Percentiles rank a stretch among this genome's conserved stretches.
Evolutionary conservation across 208 protist species (phyloP).

Genomic region (Acanthamoeba healyi): DNA sequence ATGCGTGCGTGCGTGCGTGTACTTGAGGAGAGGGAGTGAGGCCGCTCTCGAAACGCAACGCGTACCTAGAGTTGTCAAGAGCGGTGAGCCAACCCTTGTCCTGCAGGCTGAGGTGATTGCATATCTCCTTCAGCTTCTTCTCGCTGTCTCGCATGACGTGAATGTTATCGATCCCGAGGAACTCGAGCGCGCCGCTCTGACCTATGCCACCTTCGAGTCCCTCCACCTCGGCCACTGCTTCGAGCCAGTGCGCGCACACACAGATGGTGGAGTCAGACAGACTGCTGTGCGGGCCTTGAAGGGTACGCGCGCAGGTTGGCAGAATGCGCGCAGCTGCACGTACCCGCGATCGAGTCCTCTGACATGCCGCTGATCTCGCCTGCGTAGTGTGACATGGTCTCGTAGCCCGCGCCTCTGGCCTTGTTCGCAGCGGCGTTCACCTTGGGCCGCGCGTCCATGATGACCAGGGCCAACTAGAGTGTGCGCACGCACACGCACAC

Average conservation of each 20-base stretch:
- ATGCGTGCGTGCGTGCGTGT: too few species aligned
- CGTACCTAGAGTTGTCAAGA: slow-evolving; percentile 19
- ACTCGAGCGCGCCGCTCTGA: slow-evolving; percentile 37
- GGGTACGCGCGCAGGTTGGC: not conserved
- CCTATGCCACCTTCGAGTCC: not conserved
- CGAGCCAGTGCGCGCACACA: not conserved
- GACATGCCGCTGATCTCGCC: slow-evolving; percentile 31
- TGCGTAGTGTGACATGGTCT: slow-evolving; percentile 33
- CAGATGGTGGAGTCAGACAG: not conserved
- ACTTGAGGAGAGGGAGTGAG: too few species aligned
- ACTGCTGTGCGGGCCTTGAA: too few species aligned
- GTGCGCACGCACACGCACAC: too few species aligned
- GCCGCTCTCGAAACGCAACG: too few species aligned
- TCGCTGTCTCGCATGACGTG: slow-evolving; percentile 71
- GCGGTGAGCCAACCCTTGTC: slow-evolving; percentile 28
- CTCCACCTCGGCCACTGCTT: slow-evolving; percentile 8
- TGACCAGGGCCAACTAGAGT: slow-evolving; percentile 77
- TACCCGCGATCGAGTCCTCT: not conserved
- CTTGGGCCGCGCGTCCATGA: slow-evolving; percentile 91
- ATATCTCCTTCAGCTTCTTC: slow-evolving; percentile 52
- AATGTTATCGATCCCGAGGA: slow-evolving; percentile 74
- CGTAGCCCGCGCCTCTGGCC: slow-evolving; percentile 58
- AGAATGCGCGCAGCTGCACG: not conserved
- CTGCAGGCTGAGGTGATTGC: not conserved
- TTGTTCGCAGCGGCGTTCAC: slow-evolving; percentile 89